Evolutionary conservation across 1,139 yeast species (phyloP).

Genomic region (Pichia sp.): DNA sequence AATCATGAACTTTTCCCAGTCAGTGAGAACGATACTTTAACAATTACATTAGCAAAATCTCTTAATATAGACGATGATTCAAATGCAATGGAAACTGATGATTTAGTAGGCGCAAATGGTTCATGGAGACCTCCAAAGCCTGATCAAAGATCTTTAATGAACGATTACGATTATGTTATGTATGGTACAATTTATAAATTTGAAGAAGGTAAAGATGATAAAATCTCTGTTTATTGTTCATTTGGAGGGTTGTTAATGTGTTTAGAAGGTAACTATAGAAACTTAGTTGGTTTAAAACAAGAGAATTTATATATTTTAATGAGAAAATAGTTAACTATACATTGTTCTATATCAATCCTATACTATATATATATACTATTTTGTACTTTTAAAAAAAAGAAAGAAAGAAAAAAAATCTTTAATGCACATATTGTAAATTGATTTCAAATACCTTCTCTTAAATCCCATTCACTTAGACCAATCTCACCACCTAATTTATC

Average conservation of each 20-base stretch:
- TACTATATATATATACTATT: not conserved
- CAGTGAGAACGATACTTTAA: constrained; percentile 65
- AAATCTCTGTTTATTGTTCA: constrained; percentile 83
- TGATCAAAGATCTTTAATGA: constrained; percentile 82
- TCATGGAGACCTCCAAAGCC: constrained; percentile 92
- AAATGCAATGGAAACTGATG: constrained; percentile 25
- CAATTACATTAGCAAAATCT: constrained; percentile 82
- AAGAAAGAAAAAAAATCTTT: not conserved
- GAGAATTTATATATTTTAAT: constrained; percentile 88
- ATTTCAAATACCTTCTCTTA: constrained; percentile 23
- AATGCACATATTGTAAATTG: not conserved
- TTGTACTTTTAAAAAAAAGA: not conserved
- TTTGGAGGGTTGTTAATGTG: constrained; percentile 95
- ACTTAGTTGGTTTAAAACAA: constrained; percentile 82
- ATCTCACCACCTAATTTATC: constrained; percentile 58
- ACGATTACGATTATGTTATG: constrained; percentile 97
- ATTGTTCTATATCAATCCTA: not conserved
- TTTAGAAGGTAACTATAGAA: constrained; percentile 91
- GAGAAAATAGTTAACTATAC: constrained; percentile 42
- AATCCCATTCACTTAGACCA: constrained; percentile 53
- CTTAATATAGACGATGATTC: constrained; percentile 53
- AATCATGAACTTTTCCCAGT: constrained; percentile 93
- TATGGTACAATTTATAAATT: constrained; percentile 96
- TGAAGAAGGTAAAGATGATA: constrained; percentile 68
- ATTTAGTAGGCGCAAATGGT: constrained; percentile 47